Base-by-base conservation (phyloP, 805 yeast genomes). In the Pichia manshurica region DNA sequence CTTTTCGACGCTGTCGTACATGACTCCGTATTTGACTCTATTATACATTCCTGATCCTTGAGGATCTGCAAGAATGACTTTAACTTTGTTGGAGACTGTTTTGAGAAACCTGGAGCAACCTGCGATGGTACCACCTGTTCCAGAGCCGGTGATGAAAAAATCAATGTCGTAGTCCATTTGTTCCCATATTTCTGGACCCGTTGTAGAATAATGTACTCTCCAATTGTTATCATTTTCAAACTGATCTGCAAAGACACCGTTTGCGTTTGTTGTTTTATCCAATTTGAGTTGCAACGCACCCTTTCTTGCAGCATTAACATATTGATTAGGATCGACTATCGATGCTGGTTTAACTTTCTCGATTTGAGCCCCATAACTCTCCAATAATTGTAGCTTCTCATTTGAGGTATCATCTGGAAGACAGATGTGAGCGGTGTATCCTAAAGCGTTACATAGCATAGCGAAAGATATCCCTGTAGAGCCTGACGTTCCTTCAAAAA, bases 41-140 rank as follows among this genome's bases (percentile, higher is more conserved):
- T 91, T 88, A 60, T 75, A 86, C 53, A 93, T 75, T 0, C 99
- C 99, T 15, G 93, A 82, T 0, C 99, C 99, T 59, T 88, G 97
- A 0, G 98, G 98, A 64, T 91, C 99, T 0, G 97, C 96, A 28
- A 93, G 68, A 3, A 87, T 73, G 1, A 84, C 75, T 39, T 66
- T 70, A 0, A 84, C 59, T 0, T 60, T 41, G 0, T 70, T 61
- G 16, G 70, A 58, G 33, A 69, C 61, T 46, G 72, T 78, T 58
- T 82, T 87, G 57, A 91, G 72, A 65, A 73, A 93, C 51, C 74
- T 74, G 3, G 95, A 78, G 25, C 89, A 89, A 47, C 99, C 99
- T n/a, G 95, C 73, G 40, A 91, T 87, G 2, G 99, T 93, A 48
- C 99, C 99, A 44, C 93, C 99, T 0, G 99, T 91, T 10, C 99